Evolutionary conservation across 2,329 filamentous ascomycete species (phyloP), one percentile per base, ranked within the genome.

Genomic region (Bipolaris sorokiniana): DNA sequence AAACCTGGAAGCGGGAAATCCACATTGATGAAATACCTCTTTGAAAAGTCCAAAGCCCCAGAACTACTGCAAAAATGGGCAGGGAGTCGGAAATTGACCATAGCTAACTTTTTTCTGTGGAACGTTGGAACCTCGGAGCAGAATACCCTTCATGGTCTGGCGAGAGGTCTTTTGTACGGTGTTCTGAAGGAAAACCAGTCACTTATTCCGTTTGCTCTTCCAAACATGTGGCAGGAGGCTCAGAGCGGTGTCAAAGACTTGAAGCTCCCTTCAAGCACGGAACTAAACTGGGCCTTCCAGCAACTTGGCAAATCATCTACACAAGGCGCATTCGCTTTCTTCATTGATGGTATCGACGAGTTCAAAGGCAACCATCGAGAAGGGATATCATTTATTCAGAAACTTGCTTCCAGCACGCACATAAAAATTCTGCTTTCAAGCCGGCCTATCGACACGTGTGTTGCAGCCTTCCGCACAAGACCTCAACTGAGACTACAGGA

Each of bases 1-100:
- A 52, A 52, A 3, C 49, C 49, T 1, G 49, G 49, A 13, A 52
- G 49, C 41, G 49, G 49, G 4, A 52, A 52, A 15, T 52, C 49
- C 5, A 52, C 40, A 4, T n/a, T 51, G 20, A 51, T 51, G 49
- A 51, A 51, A 3, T 51, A 36, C 7, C 20, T 51, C 13, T 51
- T 15, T 10, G 11, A 44, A 4, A 31, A 46, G 7, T n/a, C 49
- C 3, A 1, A 51, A 6, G 31, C 36, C 4, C 11, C 34, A 7
- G 13, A 16, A 10, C 23, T 26, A 4, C 11, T 46, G 2, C 9
- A 28, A 9, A 3, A 15, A 20, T 51, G 40, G 40, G 49, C 41
- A 11, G 49, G 31, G 20, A 4, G 11, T 18, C 33, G 22, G n/a
- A 44, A 20, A 11, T 16, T 51, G 5, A 51, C 31, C n/a, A 36